Evolutionary conservation across 164 flowering plant species (phyloP), one percentile per base, ranked within the genome.

Genomic region (Aristolochia contorta): DNA sequence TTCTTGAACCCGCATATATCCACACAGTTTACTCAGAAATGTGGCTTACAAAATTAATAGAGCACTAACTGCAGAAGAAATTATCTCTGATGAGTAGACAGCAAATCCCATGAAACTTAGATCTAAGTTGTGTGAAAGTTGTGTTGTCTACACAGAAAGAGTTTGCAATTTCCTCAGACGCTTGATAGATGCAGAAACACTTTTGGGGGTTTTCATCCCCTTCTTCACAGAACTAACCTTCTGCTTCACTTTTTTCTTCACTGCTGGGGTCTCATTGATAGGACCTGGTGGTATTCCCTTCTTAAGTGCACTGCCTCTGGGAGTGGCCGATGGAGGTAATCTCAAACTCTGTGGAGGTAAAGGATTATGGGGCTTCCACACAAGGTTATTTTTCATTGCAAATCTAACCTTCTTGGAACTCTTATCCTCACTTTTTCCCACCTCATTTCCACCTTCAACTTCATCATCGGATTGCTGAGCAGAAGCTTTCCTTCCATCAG

Each of bases 251-350:
- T 41, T 56, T 33, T 16, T 55, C 2, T 60, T 63, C 43, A 37
- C 43, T 21, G 72, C 19, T 20, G 75, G 65, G 63, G 69, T 65
- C 66, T 84, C 91, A 61, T 78, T 77, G 12, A 93, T 70, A 13
- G 98, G 98, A 63, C 98, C 98, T 15, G 96, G 84, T 43, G 87
- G 76, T 19, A 83, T 56, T 4, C 96, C 96, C 74, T 92, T 80
- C 80, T 92, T 93, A 32, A 93, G 84, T 0, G 98, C 98, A 79
- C 98, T 93, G n/a, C 98, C 98, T 67, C 97, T 75, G 15, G 98
- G 98, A 25, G 96, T 84, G 37, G 71, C 90, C 60, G 97, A 87
- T 5, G 98, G 96, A 13, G 98, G 98, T 56, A 89, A 50, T 71
- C 98, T 86, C 83, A 93, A 70, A 60, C 76, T 76, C 60, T 87